A percentile compares a stretch with the other conserved stretches of the same genome.
phyloP scores from a whole-genome alignment of 208 protist genomes.

The Trypanosoma melophagium region DNA sequence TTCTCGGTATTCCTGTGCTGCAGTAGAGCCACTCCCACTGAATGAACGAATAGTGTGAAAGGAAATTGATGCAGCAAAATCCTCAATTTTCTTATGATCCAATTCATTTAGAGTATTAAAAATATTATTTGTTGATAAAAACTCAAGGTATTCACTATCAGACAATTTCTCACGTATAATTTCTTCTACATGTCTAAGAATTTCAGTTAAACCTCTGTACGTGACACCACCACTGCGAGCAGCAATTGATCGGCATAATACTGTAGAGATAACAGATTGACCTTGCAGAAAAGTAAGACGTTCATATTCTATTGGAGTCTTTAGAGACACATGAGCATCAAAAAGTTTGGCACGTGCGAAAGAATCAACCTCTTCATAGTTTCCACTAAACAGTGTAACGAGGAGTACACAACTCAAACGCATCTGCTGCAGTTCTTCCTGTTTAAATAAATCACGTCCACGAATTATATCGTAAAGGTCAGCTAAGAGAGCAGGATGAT shows the following conservation, averaged over 20 bases:
- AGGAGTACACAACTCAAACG: constrained; percentile 40
- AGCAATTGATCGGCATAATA: constrained; percentile 40
- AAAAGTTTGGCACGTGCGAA: constrained; percentile 48
- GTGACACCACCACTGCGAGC: constrained; percentile 66
- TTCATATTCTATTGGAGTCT: constrained; percentile 59
- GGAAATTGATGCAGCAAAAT: constrained; percentile 24
- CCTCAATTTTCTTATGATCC: not conserved
- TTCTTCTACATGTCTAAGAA: constrained; percentile 18
- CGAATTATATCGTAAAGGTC: constrained; percentile 64
- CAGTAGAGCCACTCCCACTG: constrained; percentile 39
- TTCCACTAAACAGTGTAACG: constrained; percentile 45
- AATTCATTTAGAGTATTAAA: not conserved
- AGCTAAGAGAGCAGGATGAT: constrained; percentile 41
- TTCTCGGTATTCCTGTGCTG: constrained; percentile 45
- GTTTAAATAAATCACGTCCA: constrained; percentile 21
- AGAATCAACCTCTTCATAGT: constrained; percentile 39
- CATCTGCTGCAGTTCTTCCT: constrained; percentile 13
- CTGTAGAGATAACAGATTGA: not conserved
- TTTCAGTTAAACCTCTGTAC: constrained; percentile 61
- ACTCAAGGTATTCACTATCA: not conserved
- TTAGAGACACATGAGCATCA: constrained; percentile 41
- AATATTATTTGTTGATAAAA: not conserved
- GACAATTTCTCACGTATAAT: constrained; percentile 7
- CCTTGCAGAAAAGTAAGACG: constrained; percentile 43
- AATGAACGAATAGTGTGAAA: constrained; percentile 46